Evolutionary conservation across 129 eudicot species (phyloP).

Genomic region (Flaveria sonorensis): DNA sequence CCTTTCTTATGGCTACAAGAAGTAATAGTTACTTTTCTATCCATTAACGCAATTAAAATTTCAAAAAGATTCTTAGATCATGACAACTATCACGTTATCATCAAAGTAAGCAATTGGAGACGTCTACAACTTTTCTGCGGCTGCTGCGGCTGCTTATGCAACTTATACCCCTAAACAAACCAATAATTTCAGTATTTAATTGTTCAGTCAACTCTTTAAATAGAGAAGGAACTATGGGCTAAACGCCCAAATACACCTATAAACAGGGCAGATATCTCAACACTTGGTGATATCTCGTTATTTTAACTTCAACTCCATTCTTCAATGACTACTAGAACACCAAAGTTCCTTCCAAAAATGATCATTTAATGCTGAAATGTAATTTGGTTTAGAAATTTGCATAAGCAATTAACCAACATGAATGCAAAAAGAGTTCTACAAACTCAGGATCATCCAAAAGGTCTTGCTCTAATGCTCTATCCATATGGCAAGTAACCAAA

Average conservation of each 20-base stretch:
- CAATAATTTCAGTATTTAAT: background rate
- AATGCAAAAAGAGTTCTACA: background rate
- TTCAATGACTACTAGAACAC: slow-evolving; percentile 11
- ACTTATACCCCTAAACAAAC: background rate
- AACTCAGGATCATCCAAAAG: too few relatives aligned
- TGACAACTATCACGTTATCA: background rate
- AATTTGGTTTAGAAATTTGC: background rate
- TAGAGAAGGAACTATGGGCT: background rate
- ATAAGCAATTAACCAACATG: background rate
- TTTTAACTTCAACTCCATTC: background rate
- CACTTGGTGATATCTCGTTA: background rate
- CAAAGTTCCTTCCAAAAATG: background rate
- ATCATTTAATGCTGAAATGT: background rate
- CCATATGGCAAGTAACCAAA: background rate
- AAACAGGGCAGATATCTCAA: background rate
- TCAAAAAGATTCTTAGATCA: background rate
- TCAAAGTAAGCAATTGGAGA: background rate
- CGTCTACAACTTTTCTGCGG: background rate
- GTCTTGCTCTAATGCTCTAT: too few relatives aligned
- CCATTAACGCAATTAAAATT: background rate
- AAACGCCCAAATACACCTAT: background rate
- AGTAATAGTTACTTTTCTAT: background rate
- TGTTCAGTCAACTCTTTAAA: background rate
- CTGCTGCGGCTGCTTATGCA: background rate
- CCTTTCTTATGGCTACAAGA: background rate